Conservation (phyloP, 108 stramenopile species). For the Nitzschia inconspicua region DNA sequence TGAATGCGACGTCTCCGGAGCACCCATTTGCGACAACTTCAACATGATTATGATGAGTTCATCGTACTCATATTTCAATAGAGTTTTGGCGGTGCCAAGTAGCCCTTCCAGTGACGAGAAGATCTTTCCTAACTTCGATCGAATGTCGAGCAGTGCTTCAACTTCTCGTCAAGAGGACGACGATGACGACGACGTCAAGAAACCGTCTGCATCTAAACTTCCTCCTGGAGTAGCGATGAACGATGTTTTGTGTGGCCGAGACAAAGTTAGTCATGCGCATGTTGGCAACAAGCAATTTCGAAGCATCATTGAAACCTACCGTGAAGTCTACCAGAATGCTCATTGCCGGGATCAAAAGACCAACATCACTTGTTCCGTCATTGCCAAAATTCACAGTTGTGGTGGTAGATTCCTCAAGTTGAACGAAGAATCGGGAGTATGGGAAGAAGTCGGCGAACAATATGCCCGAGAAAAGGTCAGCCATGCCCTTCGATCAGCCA, state of each 20-base stretch:
- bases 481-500: slow-evolving; percentile 33
- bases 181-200: no score
- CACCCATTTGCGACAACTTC: no score
- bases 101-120: no score
- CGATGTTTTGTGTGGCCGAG: slow-evolving; percentile 30
- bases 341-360: slow-evolving; percentile 18
- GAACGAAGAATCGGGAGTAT: slow-evolving; percentile 12
- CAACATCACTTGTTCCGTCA: slow-evolving; percentile 5
- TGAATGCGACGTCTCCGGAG: no score
- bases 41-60: no score
- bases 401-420: slow-evolving; percentile 23
- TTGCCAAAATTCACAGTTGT: background rate
- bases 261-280: slow-evolving; percentile 11
- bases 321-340: slow-evolving; percentile 13
- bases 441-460: slow-evolving; percentile 21
- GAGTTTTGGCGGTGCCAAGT: no score
- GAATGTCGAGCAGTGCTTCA: no score
- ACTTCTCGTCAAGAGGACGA: no score
- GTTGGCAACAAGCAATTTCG: slow-evolving; percentile 28
- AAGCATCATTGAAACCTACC: slow-evolving; percentile 5
- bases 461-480: slow-evolving; percentile 36
- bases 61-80: no score
- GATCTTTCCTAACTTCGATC: no score
- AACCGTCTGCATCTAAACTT: no score
- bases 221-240: no score